These are phyloP conservation scores for Alternaria tenuissima DNA, from an alignment of 2,329 filamentous ascomycete genomes.

Conservation along the genomic window DNA sequence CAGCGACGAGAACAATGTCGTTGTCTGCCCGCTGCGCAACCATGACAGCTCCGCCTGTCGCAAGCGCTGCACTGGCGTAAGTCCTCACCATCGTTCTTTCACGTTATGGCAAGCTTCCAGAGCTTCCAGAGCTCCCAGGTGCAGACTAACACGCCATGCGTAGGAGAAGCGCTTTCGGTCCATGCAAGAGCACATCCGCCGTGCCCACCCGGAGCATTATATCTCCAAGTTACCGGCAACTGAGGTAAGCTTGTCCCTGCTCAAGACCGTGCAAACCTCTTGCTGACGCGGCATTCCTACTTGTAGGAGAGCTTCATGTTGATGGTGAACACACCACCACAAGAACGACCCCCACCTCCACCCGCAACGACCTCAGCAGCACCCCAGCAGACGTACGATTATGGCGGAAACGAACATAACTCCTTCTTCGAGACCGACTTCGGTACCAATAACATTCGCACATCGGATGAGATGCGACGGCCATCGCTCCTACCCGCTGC, in stretches of 20 bases:
- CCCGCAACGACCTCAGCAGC: constrained; percentile 49
- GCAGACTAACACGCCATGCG: constrained; percentile 42
- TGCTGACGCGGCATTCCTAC: constrained; percentile 11
- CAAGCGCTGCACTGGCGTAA: constrained; percentile 97
- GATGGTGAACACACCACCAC: constrained; percentile 92
- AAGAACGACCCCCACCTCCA: constrained; percentile 68
- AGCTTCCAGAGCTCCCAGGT: constrained; percentile 10
- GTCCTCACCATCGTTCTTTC: constrained; percentile 56
- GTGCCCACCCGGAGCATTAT: constrained; percentile 96
- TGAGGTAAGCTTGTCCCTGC: constrained; percentile 58
- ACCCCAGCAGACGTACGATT: constrained; percentile 51
- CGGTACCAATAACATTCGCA: constrained; percentile 72
- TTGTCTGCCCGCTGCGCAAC: constrained; percentile 93
- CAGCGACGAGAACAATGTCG: constrained; percentile 91
- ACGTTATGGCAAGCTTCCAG: constrained; percentile 9
- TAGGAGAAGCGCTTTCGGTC: constrained; percentile 96
- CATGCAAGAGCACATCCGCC: constrained; percentile 99
- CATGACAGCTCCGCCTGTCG: constrained; percentile 97
- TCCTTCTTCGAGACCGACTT: constrained; percentile 72
- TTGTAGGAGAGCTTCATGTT: constrained; percentile 83
- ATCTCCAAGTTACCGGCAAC: constrained; percentile 97
- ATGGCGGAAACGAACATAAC: constrained; percentile 66
- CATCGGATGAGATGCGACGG: constrained; percentile 73
- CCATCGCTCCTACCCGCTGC: constrained; percentile 71
- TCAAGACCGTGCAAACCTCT: not conserved